A percentile compares a stretch with the other conserved stretches of the same genome.
These are phyloP conservation scores for Ustilago nuda DNA, from an alignment of 1,284 basidiomycete genomes.

Conservation along the genomic window DNA sequence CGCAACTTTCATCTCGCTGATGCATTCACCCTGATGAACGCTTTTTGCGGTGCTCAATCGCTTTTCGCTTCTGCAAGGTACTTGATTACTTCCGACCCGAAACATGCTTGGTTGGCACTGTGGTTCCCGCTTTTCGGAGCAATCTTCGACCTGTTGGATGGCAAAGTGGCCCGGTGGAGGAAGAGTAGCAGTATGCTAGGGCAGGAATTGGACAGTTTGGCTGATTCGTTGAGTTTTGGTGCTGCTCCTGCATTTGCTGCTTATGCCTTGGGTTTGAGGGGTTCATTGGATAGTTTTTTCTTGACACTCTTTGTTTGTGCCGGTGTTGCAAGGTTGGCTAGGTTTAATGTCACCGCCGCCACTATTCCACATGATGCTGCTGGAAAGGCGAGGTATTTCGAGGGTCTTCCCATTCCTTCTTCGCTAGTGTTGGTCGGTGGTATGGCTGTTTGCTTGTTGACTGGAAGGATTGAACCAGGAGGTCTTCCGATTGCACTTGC, in stretches of 20 bases:
- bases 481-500: constrained; percentile 50
- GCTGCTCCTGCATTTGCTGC: constrained; percentile 93
- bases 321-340: constrained; percentile 92
- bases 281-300: constrained; percentile 86
- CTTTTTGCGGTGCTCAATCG: constrained; percentile 96
- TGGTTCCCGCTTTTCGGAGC: constrained; percentile 91
- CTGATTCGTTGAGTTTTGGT: constrained; percentile 97
- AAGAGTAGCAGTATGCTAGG: constrained; percentile 96
- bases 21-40: constrained; percentile 99
- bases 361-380: constrained; percentile 86
- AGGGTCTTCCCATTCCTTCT: constrained; percentile 95
- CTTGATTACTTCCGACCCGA: constrained; percentile 81
- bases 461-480: constrained; percentile 72
- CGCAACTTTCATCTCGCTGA: constrained; percentile 97
- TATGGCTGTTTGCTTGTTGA: constrained; percentile 83
- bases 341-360: constrained; percentile 98
- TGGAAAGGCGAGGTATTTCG: constrained; percentile 94
- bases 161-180: constrained; percentile 96
- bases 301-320: constrained; percentile 93
- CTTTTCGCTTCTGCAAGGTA: constrained; percentile 92
- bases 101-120: constrained; percentile 77
- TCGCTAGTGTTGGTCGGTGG: constrained; percentile 83
- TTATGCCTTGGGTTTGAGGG: constrained; percentile 89
- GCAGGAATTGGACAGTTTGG: constrained; percentile 95
- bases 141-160: constrained; percentile 97